Percentiles rank a stretch among this genome's conserved stretches.
Evolutionary conservation across 441 rosid genomes (phyloP).

Genomic region (Populus hybrid): DNA sequence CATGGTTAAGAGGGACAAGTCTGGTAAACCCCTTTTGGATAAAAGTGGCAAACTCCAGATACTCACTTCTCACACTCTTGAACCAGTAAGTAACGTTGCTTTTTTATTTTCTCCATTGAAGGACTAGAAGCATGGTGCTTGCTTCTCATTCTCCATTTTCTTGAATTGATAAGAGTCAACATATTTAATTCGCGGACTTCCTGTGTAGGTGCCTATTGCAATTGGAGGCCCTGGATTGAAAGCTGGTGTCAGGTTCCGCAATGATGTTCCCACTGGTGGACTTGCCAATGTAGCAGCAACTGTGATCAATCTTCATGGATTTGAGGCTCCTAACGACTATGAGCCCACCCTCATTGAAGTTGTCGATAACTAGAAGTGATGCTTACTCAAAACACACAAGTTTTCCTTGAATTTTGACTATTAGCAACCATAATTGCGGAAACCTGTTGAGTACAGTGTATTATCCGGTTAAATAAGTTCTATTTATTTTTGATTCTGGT

Average conservation of each 20-base stretch:
- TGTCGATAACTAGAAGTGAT: slow-evolving; percentile 33
- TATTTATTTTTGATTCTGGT: background rate
- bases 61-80: slow-evolving; percentile 92
- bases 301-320: slow-evolving; percentile 94
- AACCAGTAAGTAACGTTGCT: slow-evolving; percentile 58
- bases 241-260: slow-evolving; percentile 65
- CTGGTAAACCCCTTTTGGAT: slow-evolving; percentile 74
- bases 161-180: background rate
- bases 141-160: background rate
- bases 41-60: slow-evolving; percentile 82
- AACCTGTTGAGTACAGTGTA: background rate
- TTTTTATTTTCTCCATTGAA: background rate
- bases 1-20: slow-evolving; percentile 91
- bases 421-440: slow-evolving; percentile 8
- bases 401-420: slow-evolving; percentile 10
- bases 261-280: slow-evolving; percentile 67
- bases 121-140: background rate
- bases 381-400: too few relatives aligned
- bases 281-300: slow-evolving; percentile 98
- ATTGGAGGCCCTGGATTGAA: slow-evolving; percentile 94
- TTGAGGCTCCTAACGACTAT: slow-evolving; percentile 76
- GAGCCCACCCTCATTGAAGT: slow-evolving; percentile 87
- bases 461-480: background rate
- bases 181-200: background rate
- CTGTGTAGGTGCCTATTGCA: slow-evolving; percentile 79